phyloP scores from a whole-genome alignment of 805 yeast genomes.

The Starmerella etchellsii region DNA sequence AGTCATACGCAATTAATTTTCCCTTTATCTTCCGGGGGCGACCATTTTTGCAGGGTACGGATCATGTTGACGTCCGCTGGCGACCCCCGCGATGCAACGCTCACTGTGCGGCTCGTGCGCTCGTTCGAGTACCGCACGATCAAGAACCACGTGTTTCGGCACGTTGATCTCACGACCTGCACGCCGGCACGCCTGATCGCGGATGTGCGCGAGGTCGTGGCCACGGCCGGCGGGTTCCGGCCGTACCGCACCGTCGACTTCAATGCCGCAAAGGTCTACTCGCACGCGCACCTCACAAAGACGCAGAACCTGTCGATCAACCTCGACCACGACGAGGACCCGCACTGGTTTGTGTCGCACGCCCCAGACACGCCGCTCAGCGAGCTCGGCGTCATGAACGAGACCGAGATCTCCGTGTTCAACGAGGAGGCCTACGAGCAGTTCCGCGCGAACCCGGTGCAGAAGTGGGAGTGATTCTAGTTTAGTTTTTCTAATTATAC shows the following conservation, averaged over 20 bases:
- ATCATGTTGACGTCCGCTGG: constrained; percentile 8
- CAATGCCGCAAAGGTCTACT: constrained; percentile 72
- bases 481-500: no score
- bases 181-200: constrained; percentile 55
- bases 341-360: constrained; percentile 49
- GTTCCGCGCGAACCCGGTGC: constrained; percentile 73
- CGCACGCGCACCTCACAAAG: constrained; percentile 90
- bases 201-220: constrained; percentile 34
- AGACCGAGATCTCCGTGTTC: constrained; percentile 82
- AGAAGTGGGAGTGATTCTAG: constrained; percentile 70
- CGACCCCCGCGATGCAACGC: constrained; percentile 35
- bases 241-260: constrained; percentile 62
- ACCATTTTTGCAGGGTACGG: no score
- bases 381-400: constrained; percentile 52
- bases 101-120: constrained; percentile 78
- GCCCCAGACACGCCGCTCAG: constrained; percentile 27
- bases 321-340: constrained; percentile 71
- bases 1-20: no score
- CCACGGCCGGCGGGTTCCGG: constrained; percentile 54
- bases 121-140: constrained; percentile 87
- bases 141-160: constrained; percentile 54
- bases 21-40: no score
- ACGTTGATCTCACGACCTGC: constrained; percentile 55
- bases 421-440: constrained; percentile 51
- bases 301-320: constrained; percentile 86